These are phyloP conservation scores for Picea engelmannii DNA, from an alignment of 83 land plant genomes.

Conservation along the genomic window DNA sequence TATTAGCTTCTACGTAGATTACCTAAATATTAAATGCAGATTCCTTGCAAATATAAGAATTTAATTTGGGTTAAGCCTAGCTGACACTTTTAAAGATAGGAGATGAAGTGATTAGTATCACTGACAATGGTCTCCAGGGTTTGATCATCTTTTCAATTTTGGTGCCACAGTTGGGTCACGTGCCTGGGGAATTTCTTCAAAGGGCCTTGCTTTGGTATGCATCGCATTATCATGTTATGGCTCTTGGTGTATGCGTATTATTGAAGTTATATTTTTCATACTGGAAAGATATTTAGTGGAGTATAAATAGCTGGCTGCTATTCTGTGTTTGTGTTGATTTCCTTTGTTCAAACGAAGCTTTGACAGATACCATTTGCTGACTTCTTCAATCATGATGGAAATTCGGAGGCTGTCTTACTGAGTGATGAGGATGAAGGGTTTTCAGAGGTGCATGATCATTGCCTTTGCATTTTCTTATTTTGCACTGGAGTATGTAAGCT, in stretches of 20 bases:
- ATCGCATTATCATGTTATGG: conserved; percentile 23
- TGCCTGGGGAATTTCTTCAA: conserved; percentile 77
- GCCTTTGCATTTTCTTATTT: background rate
- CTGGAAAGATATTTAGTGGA: background rate
- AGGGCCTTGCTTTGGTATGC: conserved; percentile 62
- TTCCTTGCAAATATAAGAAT: background rate
- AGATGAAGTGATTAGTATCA: background rate
- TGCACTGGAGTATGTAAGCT: background rate
- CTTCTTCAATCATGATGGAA: conserved; percentile 83
- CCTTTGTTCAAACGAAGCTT: conserved; percentile 3
- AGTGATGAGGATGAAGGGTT: conserved; percentile 63
- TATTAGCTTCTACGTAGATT: background rate
- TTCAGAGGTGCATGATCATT: conserved; percentile 60
- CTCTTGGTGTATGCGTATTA: background rate
- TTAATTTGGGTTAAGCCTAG: background rate
- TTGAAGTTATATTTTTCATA: background rate
- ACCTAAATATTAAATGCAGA: background rate
- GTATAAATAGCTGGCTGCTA: conserved; percentile 7
- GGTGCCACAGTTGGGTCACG: conserved; percentile 74
- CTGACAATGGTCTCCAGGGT: background rate
- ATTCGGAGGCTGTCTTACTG: conserved; percentile 58
- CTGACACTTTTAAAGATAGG: background rate
- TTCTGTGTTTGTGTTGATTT: conserved; percentile 2
- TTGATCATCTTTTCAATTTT: background rate
- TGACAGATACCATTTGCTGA: conserved; percentile 92